Evolutionary conservation across 495 filamentous ascomycete genomes (phyloP).

Genomic region (Oidiodendron maius): DNA sequence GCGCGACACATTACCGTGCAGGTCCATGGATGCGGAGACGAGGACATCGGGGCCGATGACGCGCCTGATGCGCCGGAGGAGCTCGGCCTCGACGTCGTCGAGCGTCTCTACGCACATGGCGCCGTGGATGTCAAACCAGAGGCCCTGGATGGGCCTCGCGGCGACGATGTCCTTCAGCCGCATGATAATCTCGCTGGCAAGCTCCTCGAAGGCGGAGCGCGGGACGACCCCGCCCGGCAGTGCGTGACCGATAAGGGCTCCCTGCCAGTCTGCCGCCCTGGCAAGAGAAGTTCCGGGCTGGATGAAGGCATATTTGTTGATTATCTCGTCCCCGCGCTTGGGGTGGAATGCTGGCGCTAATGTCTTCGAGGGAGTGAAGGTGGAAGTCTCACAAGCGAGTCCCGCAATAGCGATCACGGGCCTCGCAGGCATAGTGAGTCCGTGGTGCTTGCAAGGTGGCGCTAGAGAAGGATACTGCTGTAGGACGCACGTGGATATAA

Average conservation of each 20-base stretch:
- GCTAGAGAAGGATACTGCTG: too few species aligned
- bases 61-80: conserved; percentile 39
- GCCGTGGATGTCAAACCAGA: conserved; percentile 56
- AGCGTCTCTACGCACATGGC: conserved; percentile 51
- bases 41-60: conserved; percentile 43
- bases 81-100: conserved; percentile 45
- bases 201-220: conserved; percentile 39
- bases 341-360: conserved; percentile 47
- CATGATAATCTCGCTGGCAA: conserved; percentile 40
- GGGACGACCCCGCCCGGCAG: conserved; percentile 48
- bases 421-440: conserved; percentile 22
- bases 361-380: conserved; percentile 47
- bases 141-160: conserved; percentile 33
- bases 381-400: conserved; percentile 51
- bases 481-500: too few species aligned
- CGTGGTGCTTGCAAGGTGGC: too few species aligned
- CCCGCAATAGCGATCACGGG: conserved; percentile 50
- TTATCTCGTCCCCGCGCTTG: conserved; percentile 36
- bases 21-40: conserved; percentile 51
- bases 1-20: conserved; percentile 52
- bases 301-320: conserved; percentile 42
- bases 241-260: conserved; percentile 48
- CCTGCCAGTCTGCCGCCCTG: conserved; percentile 40
- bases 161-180: conserved; percentile 26
- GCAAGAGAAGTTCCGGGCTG: conserved; percentile 35